A percentile compares a stretch with the other conserved stretches of the same genome.
phyloP scores from a whole-genome alignment of 768 basidiomycete species.

The Trametes maxima region DNA sequence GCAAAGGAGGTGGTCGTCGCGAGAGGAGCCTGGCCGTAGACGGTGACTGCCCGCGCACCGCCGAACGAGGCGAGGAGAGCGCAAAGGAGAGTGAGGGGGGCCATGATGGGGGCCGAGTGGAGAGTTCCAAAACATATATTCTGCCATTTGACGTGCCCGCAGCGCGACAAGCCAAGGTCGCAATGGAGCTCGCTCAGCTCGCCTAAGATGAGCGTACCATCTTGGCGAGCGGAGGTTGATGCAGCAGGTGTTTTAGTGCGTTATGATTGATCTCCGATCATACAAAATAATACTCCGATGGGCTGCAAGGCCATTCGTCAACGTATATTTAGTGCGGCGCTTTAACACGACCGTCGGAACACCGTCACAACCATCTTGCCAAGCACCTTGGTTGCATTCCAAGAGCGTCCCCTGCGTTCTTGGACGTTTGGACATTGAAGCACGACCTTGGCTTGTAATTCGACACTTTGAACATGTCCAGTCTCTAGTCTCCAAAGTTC shows the following conservation, averaged over 20 bases:
- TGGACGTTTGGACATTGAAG: not conserved
- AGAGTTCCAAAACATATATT: not conserved
- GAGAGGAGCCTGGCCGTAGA: constrained; percentile 26
- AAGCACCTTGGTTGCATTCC: constrained; percentile 17
- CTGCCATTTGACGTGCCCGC: not conserved
- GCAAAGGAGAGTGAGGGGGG: constrained; percentile 12
- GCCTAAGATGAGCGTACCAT: not conserved
- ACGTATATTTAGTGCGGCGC: not conserved
- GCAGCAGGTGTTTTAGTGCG: too few species aligned
- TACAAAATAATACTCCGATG: not conserved
- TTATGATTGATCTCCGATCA: too few species aligned
- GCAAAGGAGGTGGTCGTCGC: constrained; percentile 38
- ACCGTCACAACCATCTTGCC: constrained; percentile 6
- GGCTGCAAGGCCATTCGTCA: not conserved
- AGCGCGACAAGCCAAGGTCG: constrained; percentile 3
- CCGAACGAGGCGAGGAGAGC: constrained; percentile 10
- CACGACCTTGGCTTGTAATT: constrained; percentile 2
- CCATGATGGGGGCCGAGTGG: constrained; percentile 1
- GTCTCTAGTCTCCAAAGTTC: too few species aligned
- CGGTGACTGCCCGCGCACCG: constrained; percentile 22
- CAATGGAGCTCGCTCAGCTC: constrained; percentile 5
- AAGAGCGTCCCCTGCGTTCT: constrained; percentile 6
- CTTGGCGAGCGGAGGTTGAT: too few species aligned
- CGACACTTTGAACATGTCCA: not conserved
- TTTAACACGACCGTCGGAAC: not conserved